Evolutionary conservation across 768 basidiomycete species (phyloP), one percentile per base, ranked within the genome.

Genomic region (Termitomyces heimii): DNA sequence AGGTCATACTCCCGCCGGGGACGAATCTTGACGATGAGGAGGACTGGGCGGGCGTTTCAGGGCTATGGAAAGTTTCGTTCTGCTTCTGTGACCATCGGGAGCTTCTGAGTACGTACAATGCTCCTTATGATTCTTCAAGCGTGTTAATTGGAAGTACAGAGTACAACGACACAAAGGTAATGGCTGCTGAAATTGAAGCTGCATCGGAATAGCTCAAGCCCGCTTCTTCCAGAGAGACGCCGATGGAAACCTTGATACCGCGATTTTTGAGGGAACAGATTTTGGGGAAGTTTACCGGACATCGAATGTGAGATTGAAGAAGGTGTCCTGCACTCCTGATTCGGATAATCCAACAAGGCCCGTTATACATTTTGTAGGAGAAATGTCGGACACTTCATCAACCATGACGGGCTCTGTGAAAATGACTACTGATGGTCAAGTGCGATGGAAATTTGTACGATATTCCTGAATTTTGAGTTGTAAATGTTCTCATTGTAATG

Each of bases 71-170:
- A 4, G 77, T 83, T 13, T 77, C 80, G n/a, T 88, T 87, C 63
- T 83, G 80, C 53, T 89, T 86, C 63, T 77, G 80, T 53, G 86
- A 89, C 65, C 86, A 89, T 63, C 70, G 84, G 5, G 84, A 84
- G 47, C 74, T 89, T 37, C 62, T 86, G 42, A 70, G 86, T 89
- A 63, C 67, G 85, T 73, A 14, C 51, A 34, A 14, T 68, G 28
- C 62, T 65, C 52, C 60, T 20, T 29, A 32, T 20, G 32, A 22
- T 16, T 34, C 3, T 14, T 53, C 32, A 28, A 10, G 37, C 18
- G 37, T 55, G 43, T 37, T 54, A 8, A 53, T 12, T 44, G 10
- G 34, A 40, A 20, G 13, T 2, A 40, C 28, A 67, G 66, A 52
- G 40, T 84, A 79, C 58, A 88, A 88, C 59, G 72, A 69, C 20